Conservation (phyloP, 2,329 filamentous ascomycete genomes). For the Hirsutella rhossiliensis region DNA sequence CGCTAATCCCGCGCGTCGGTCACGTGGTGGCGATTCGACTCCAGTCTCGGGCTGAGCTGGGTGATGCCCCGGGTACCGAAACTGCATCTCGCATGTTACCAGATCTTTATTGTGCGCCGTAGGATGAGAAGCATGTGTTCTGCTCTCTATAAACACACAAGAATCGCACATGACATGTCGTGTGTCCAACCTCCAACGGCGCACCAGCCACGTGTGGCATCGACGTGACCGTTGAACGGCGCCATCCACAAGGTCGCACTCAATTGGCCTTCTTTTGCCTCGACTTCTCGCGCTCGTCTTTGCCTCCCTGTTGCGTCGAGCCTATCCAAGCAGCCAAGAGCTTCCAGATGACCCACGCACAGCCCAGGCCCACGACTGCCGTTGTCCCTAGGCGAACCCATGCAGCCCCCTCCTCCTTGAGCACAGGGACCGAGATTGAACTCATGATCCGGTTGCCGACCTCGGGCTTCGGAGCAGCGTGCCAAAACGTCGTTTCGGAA, state of each 20-base stretch:
- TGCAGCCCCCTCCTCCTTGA: slow-evolving; percentile 37
- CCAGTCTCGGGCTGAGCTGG: neutral
- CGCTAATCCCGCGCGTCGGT: slow-evolving; percentile 5
- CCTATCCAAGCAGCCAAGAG: slow-evolving; percentile 18
- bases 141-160: too few species aligned
- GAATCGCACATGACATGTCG: too few species aligned
- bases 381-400: slow-evolving; percentile 45
- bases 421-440: slow-evolving; percentile 50
- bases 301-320: slow-evolving; percentile 1
- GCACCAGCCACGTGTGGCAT: too few species aligned
- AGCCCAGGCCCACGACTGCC: slow-evolving; percentile 47
- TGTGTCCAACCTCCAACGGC: too few species aligned
- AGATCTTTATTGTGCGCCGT: too few species aligned
- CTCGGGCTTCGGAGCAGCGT: slow-evolving; percentile 44
- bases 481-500: slow-evolving; percentile 70
- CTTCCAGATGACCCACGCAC: slow-evolving; percentile 58
- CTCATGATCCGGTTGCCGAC: slow-evolving; percentile 33
- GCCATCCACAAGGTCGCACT: neutral
- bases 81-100: too few species aligned
- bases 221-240: too few species aligned
- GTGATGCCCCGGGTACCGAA: too few species aligned
- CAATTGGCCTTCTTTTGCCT: slow-evolving; percentile 12
- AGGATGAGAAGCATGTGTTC: too few species aligned
- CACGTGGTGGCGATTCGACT: slow-evolving; percentile 2
- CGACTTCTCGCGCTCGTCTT: slow-evolving; percentile 6